Evolutionary conservation across 306 rosid genomes (phyloP).

Genomic region (Rosa rugosa): DNA sequence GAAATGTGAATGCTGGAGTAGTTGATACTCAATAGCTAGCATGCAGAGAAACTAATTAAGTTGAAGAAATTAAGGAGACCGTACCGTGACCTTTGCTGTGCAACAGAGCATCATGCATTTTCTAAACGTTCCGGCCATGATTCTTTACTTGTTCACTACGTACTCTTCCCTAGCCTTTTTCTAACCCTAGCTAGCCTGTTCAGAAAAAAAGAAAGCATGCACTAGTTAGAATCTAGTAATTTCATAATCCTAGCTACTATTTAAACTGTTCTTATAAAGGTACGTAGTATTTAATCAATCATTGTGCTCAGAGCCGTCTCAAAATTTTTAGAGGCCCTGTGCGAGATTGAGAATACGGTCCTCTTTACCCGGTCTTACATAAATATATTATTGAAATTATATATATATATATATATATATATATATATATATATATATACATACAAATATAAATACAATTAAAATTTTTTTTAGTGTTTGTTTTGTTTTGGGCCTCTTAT

Average conservation of each 20-base stretch:
- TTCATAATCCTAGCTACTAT: not conserved
- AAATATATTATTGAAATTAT: too few species aligned
- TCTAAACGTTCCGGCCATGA: conserved; percentile 47
- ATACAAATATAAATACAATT: too few species aligned
- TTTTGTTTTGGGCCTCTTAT: too few species aligned
- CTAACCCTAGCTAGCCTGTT: not conserved
- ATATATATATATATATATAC: too few species aligned
- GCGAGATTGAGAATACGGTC: too few species aligned
- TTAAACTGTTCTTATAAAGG: not conserved
- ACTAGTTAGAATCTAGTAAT: not conserved
- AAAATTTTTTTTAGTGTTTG: too few species aligned
- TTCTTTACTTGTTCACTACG: not conserved
- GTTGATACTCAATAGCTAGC: not conserved
- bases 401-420: too few species aligned
- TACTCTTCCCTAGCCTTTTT: not conserved
- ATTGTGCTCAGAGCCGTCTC: too few species aligned
- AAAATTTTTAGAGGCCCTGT: too few species aligned
- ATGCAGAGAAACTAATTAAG: not conserved
- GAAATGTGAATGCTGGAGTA: not conserved
- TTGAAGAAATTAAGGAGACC: not conserved
- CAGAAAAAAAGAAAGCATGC: not conserved
- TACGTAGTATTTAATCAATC: too few species aligned
- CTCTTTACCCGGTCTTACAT: too few species aligned
- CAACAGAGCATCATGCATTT: conserved; percentile 57
- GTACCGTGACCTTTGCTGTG: conserved; percentile 45